Base-by-base conservation (phyloP, 1,284 basidiomycete species). In the Termitomyces sp. region DNA sequence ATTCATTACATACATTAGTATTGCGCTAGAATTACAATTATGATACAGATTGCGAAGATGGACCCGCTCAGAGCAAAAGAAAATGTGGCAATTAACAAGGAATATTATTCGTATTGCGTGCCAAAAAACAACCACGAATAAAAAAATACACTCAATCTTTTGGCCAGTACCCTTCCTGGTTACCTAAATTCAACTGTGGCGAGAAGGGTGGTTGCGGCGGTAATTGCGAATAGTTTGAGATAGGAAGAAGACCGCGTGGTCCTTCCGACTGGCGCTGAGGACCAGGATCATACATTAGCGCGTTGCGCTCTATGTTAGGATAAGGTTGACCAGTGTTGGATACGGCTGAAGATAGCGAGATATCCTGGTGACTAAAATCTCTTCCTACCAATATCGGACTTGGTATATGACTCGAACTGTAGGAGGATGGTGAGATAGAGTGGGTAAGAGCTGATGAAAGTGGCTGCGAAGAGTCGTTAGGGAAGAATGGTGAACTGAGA, bases 171-270 rank as follows among this genome's bases (percentile, higher is more conserved):
- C 52, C 60, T 33, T 58, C 56, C 19, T 53, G 50, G 19, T 39
- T 51, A 19, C 46, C 46, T 33, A 45, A 37, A n/a, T 30, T 46
- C 11, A 49, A 37, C 33, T 46, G 52, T 31, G 51, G 24, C 13
- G 37, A 56, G 56, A 53, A 59, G 57, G 13, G 63, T 46, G 46
- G 43, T 44, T 24, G 33, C 6, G 53, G 34, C 28, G 48, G 49
- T 49, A 57, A 35, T 46, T 63, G 60, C 18, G 66, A 57, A 52
- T 68, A 71, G 34, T 59, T 62, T 10, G 65, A 56, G 28, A 64
- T 57, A 21, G 46, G n/a, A 6, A 55, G 50, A 39, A 57, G 50
- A 8, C 40, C 43, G n/a, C 46, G 50, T n/a, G 53, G 38, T 11
- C 33, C 46, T 43, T 35, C 49, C 13, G 48, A 35, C 11, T 48